phyloP scores from a whole-genome alignment of 2,329 filamentous ascomycete genomes.

The Aplosporella prunicola region DNA sequence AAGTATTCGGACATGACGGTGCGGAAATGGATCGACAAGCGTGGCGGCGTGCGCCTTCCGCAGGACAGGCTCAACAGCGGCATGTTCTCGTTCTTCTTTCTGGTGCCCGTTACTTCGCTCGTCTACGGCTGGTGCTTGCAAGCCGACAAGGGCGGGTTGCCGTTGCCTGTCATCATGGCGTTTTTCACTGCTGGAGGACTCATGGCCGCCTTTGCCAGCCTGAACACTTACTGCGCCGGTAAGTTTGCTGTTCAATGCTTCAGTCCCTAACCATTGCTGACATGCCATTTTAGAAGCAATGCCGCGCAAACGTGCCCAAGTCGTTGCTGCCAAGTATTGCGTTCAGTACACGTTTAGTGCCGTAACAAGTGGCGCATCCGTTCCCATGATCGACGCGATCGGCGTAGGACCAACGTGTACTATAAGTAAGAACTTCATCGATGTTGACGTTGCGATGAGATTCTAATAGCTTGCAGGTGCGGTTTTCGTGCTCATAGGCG shows the following conservation, averaged over 20 bases:
- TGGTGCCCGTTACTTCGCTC: conserved; percentile 24
- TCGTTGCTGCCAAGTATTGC: conserved; percentile 25
- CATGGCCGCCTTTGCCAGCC: conserved; percentile 29
- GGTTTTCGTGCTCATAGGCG: conserved; percentile 12
- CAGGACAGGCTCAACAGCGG: conserved; percentile 17
- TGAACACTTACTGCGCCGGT: conserved; percentile 35
- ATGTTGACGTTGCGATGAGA: not conserved
- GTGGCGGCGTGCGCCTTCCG: conserved; percentile 15
- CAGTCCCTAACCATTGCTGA: not conserved
- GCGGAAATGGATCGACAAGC: conserved; percentile 12
- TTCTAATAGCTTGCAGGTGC: conserved; percentile 11
- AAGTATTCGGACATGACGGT: conserved; percentile 17
- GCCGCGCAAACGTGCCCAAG: conserved; percentile 17
- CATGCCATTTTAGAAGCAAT: conserved; percentile 16
- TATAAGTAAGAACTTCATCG: conserved; percentile 11
- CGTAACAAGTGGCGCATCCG: conserved; percentile 16
- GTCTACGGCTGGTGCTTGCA: conserved; percentile 31
- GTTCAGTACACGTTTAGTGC: conserved; percentile 23
- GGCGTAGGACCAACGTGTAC: conserved; percentile 18
- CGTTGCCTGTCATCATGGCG: conserved; percentile 25
- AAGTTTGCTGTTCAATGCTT: conserved; percentile 6
- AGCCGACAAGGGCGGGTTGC: conserved; percentile 24
- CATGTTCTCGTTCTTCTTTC: conserved; percentile 20
- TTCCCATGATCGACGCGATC: conserved; percentile 22
- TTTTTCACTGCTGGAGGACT: conserved; percentile 28